Evolutionary conservation across 208 protist genomes (phyloP), one percentile per base, ranked within the genome.

Genomic region (Leishmania arabica): DNA sequence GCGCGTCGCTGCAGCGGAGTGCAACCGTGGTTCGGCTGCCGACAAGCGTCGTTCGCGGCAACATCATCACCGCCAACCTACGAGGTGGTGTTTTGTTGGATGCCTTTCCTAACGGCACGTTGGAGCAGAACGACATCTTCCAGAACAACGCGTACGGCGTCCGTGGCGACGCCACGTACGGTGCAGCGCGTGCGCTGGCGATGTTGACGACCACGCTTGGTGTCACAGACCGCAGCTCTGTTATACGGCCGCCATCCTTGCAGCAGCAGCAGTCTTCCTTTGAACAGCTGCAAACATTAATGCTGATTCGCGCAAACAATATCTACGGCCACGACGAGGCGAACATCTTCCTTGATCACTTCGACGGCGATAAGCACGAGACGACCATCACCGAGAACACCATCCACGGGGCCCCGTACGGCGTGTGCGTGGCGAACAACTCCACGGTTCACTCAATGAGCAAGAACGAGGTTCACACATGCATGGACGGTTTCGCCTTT

Each of bases 71-170:
- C 40, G 17, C 82, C 24, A 96, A 96, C 82, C 68, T 58, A 7
- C 89, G 83, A n/a, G 90, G 84, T 62, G 95, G 95, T n/a, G 82
- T 98, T 53, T 79, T 98, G 49, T 53, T 95, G 21, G 93, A 96
- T 68, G 34, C 65, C 21, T 65, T 76, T 47, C 69, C 85, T 0
- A 88, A 85, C 84, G 90, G 86, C 13, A 79, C 86, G 21, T 40
- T 96, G 47, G 90, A 94, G 77, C 86, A 91, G 37, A 98, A 98
- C 84, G 76, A 89, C 53, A 93, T 96, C 76, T 84, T 89, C 66
- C 83, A 86, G 40, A 97, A 97, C 84, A 79, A 75, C 60, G 82
- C 86, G 51, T 95, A 91, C 83, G 94, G 94, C 65, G 76, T 97
- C 8, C 84, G 87, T 27, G 92, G 83, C 3, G 91, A 97, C 83